phyloP scores from a whole-genome alignment of 1,284 basidiomycete genomes.

The Tylopilus sp. region DNA sequence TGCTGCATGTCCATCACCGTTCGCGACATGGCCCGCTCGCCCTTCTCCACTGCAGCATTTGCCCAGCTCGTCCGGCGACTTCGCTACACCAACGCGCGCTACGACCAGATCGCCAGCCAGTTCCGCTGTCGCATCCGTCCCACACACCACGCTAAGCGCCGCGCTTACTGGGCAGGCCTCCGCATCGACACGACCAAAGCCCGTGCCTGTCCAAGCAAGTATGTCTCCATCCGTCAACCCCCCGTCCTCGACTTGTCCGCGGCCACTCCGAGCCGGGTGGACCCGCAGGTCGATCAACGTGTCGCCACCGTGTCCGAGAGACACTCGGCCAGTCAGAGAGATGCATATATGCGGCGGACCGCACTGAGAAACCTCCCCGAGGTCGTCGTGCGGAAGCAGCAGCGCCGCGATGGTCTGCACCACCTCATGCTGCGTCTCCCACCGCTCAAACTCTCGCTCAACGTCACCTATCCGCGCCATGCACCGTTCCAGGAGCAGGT shows the following conservation, averaged over 20 bases:
- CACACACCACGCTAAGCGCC: slow-evolving; percentile 43
- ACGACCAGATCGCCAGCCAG: slow-evolving; percentile 36
- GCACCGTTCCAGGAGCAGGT: background rate
- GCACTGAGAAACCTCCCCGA: background rate
- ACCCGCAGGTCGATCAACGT: background rate
- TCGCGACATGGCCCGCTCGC: slow-evolving; percentile 19
- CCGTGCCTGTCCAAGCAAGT: slow-evolving; percentile 34
- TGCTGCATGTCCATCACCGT: slow-evolving; percentile 18
- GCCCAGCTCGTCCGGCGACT: slow-evolving; percentile 40
- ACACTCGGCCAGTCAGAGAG: background rate
- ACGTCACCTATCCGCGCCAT: background rate
- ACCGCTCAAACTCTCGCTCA: slow-evolving; percentile 12
- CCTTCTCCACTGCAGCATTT: slow-evolving; percentile 27
- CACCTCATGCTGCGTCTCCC: slow-evolving; percentile 20
- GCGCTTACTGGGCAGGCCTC: slow-evolving; percentile 42
- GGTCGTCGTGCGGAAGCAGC: slow-evolving; percentile 3
- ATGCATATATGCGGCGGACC: slow-evolving; percentile 10
- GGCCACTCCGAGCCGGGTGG: background rate
- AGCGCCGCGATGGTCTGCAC: background rate
- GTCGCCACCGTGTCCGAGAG: no score
- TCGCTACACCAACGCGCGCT: slow-evolving; percentile 41
- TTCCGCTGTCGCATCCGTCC: slow-evolving; percentile 33
- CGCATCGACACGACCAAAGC: slow-evolving; percentile 43
- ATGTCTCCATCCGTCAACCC: slow-evolving; percentile 40
- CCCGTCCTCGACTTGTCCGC: slow-evolving; percentile 40